A percentile compares a stretch with the other conserved stretches of the same genome.
Evolutionary conservation across 1,139 yeast species (phyloP).

Genomic region (Candida albicans): DNA sequence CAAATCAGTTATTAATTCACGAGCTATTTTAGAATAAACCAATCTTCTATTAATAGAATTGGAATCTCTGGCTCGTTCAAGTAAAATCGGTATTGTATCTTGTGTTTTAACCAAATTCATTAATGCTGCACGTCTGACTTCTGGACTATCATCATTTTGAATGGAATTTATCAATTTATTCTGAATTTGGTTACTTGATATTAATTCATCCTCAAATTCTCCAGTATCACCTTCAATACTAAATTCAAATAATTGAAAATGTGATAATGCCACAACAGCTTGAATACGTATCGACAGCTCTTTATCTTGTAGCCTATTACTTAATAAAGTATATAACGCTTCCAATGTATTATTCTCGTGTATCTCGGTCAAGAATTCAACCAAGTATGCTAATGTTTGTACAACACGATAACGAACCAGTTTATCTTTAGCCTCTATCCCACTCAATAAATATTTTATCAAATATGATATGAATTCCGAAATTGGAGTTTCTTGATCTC

Average conservation of each 20-base stretch:
- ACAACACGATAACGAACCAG: slow-evolving; percentile 80
- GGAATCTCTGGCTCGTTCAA: slow-evolving; percentile 82
- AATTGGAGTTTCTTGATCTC: slow-evolving; percentile 37
- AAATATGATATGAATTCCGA: slow-evolving; percentile 59
- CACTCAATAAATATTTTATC: slow-evolving; percentile 67
- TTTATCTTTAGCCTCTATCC: slow-evolving; percentile 74
- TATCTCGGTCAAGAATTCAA: slow-evolving; percentile 73
- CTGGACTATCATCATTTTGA: slow-evolving; percentile 81
- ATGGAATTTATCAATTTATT: slow-evolving; percentile 54
- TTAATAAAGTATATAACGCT: slow-evolving; percentile 59
- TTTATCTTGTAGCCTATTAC: slow-evolving; percentile 69
- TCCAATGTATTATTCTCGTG: slow-evolving; percentile 67
- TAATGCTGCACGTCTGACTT: slow-evolving; percentile 84
- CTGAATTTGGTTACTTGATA: slow-evolving; percentile 32
- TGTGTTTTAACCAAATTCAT: slow-evolving; percentile 61
- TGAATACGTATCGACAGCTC: slow-evolving; percentile 79
- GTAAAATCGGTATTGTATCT: slow-evolving; percentile 55
- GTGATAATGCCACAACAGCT: slow-evolving; percentile 77
- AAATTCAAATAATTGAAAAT: slow-evolving; percentile 61
- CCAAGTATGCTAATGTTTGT: slow-evolving; percentile 72
- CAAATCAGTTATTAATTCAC: slow-evolving; percentile 63
- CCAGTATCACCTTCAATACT: slow-evolving; percentile 46
- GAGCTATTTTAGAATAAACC: slow-evolving; percentile 68
- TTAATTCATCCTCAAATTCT: slow-evolving; percentile 19
- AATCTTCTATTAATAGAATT: slow-evolving; percentile 71